phyloP scores from a whole-genome alignment of 352 stramenopile species.

The Phytophthora meadii region DNA sequence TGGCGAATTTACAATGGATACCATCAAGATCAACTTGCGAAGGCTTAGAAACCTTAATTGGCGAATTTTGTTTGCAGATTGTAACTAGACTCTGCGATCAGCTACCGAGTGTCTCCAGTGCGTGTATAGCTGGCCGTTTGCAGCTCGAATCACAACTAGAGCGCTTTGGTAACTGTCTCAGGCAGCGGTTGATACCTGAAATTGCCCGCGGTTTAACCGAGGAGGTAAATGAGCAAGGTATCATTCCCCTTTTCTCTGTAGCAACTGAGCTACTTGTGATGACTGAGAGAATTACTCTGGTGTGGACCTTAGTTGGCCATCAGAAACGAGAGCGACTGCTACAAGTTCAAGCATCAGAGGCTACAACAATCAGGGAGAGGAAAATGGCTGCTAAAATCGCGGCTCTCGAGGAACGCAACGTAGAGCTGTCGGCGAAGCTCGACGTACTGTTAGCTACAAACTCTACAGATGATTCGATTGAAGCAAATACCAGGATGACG shows the following conservation, averaged over 20 bases:
- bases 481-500: background rate
- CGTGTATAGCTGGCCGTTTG: conserved; percentile 29
- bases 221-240: background rate
- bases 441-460: conserved; percentile 9
- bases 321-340: conserved; percentile 51
- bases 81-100: conserved; percentile 59
- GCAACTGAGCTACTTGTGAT: conserved; percentile 51
- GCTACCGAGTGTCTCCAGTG: conserved; percentile 43
- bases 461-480: background rate
- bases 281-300: conserved; percentile 55
- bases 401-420: conserved; percentile 24
- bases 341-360: conserved; percentile 20
- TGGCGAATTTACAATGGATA: background rate
- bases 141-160: conserved; percentile 56
- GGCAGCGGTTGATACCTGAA: conserved; percentile 24
- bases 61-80: conserved; percentile 64
- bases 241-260: conserved; percentile 16
- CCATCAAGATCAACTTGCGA: conserved; percentile 11
- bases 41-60: conserved; percentile 54
- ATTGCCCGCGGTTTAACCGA: background rate
- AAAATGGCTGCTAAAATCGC: conserved; percentile 14
- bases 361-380: conserved; percentile 12
- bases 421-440: conserved; percentile 10
- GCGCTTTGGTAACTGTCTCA: conserved; percentile 46
- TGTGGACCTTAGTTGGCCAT: conserved; percentile 57